Percentiles rank a stretch among this genome's conserved stretches.
Conservation (phyloP, 2,329 filamentous ascomycete species). For the Lachnellula arida region DNA sequence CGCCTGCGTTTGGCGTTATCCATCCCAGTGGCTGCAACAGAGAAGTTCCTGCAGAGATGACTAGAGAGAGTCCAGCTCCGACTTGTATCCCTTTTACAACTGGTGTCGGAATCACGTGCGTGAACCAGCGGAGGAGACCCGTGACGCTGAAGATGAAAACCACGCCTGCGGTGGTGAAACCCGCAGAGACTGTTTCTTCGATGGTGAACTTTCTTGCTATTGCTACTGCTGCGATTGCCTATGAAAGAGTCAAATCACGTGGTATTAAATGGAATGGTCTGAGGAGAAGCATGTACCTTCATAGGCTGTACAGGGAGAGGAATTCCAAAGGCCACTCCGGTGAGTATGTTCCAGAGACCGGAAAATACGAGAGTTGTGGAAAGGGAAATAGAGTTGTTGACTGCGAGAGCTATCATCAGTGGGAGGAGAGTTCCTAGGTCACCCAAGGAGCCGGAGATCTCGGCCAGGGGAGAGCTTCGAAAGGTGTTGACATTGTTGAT, state of each 20-base stretch:
- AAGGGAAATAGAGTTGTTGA: slow-evolving; percentile 74
- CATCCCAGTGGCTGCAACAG: slow-evolving; percentile 67
- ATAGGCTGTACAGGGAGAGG: slow-evolving; percentile 89
- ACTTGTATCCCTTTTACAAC: slow-evolving; percentile 95
- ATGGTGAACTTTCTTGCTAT: slow-evolving; percentile 64
- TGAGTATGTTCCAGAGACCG: slow-evolving; percentile 79
- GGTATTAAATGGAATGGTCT: background rate
- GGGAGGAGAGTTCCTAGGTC: slow-evolving; percentile 88
- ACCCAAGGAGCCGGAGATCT: slow-evolving; percentile 84
- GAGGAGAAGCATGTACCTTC: slow-evolving; percentile 43
- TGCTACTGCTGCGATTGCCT: slow-evolving; percentile 87
- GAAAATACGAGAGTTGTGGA: slow-evolving; percentile 84
- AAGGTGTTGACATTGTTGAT: slow-evolving; percentile 53
- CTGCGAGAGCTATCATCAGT: slow-evolving; percentile 78
- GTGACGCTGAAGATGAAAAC: slow-evolving; percentile 76
- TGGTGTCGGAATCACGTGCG: slow-evolving; percentile 65
- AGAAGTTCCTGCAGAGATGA: slow-evolving; percentile 68
- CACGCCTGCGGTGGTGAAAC: slow-evolving; percentile 69
- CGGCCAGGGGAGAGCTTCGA: slow-evolving; percentile 54
- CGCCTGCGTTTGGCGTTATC: slow-evolving; percentile 59
- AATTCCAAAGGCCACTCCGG: slow-evolving; percentile 78
- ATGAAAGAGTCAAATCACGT: slow-evolving; percentile 36
- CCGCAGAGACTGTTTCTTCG: slow-evolving; percentile 73
- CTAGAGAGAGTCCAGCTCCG: slow-evolving; percentile 79
- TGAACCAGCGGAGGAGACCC: slow-evolving; percentile 70